phyloP scores from a whole-genome alignment of 805 yeast genomes.

The Nakazawaea populi region DNA sequence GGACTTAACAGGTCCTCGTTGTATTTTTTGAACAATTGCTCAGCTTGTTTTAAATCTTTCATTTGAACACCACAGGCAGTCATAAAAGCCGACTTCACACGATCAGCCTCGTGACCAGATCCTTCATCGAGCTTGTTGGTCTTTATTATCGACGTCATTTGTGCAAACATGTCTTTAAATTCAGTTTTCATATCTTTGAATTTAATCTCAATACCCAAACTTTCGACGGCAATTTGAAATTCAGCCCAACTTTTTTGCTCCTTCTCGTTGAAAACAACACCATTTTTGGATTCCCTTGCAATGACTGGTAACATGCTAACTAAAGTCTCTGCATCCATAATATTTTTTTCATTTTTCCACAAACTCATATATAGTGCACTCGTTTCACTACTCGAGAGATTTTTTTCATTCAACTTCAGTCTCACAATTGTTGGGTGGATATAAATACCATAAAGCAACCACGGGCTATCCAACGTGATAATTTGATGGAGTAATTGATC shows the following conservation, averaged over 20 bases:
- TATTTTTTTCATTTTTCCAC: neutral
- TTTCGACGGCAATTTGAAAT: neutral
- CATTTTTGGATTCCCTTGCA: neutral
- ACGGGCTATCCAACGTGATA: neutral
- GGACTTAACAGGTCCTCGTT: slow-evolving; percentile 19
- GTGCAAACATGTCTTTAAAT: neutral
- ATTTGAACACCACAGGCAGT: slow-evolving; percentile 1
- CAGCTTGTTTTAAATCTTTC: slow-evolving; percentile 16
- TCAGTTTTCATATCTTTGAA: neutral
- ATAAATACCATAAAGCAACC: neutral
- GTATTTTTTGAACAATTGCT: slow-evolving; percentile 18
- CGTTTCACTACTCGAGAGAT: neutral
- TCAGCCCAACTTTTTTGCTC: neutral
- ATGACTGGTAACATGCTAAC: neutral
- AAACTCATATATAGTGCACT: neutral
- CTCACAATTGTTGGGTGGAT: neutral
- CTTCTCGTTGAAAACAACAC: neutral
- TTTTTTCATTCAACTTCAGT: neutral
- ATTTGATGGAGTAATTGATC: neutral
- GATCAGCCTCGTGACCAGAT: neutral
- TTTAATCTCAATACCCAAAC: neutral
- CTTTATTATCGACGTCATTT: neutral
- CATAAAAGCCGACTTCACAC: neutral
- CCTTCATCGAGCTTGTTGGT: neutral
- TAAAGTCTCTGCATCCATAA: neutral